Conservation (phyloP, 2,329 filamentous ascomycete species). For the Colletotrichum sp. region DNA sequence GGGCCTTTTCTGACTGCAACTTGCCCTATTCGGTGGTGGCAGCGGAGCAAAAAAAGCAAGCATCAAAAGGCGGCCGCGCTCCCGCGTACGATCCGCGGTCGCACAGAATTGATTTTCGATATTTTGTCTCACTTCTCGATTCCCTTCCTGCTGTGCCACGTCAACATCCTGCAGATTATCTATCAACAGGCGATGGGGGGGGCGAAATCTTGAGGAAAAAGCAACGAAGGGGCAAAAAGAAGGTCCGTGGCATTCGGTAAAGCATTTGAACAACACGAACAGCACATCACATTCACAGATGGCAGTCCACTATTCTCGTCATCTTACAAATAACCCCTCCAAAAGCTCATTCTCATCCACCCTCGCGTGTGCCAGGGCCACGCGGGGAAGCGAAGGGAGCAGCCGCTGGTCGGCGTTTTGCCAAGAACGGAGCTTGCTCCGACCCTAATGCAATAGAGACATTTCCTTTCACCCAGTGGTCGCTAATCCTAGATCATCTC, state of each 20-base stretch:
- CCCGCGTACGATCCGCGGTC: neutral
- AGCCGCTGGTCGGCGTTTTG: neutral
- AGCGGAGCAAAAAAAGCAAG: neutral
- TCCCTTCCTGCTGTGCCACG: neutral
- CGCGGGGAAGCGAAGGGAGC: neutral
- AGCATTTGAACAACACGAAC: neutral
- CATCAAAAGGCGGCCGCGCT: neutral
- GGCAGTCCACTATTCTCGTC: neutral
- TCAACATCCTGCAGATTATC: neutral
- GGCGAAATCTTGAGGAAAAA: neutral
- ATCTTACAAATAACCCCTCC: neutral
- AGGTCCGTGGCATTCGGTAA: neutral
- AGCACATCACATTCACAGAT: neutral
- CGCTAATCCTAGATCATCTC: neutral
- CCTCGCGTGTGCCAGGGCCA: neutral
- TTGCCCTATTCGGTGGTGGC: neutral
- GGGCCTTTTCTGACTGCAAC: neutral
- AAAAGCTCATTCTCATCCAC: neutral
- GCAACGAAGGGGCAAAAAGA: neutral
- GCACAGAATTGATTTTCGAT: neutral
- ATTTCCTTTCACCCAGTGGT: neutral
- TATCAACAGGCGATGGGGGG: neutral
- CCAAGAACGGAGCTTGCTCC: neutral
- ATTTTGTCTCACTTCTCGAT: neutral
- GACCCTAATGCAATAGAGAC: neutral